Percentiles rank a stretch among this genome's conserved stretches.
Conservation (phyloP, 495 filamentous ascomycete species). For the Penicillium pulvis region DNA sequence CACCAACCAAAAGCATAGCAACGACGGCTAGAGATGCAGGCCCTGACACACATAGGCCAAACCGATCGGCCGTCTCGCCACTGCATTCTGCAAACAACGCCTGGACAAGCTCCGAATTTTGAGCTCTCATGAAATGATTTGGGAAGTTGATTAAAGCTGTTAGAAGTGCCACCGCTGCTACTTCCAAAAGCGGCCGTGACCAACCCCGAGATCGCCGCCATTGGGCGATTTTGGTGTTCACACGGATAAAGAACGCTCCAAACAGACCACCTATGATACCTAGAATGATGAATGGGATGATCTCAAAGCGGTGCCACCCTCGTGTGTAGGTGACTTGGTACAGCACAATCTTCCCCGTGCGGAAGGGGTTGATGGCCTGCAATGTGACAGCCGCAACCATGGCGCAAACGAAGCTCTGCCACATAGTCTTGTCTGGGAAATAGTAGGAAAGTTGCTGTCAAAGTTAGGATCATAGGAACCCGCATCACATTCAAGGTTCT, state of each 20-base stretch:
- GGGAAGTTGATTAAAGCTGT: conserved; percentile 93
- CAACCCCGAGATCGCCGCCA: conserved; percentile 68
- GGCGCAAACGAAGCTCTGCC: conserved; percentile 98
- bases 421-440: conserved; percentile 99
- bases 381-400: conserved; percentile 95
- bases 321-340: conserved; percentile 95
- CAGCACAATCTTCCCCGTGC: conserved; percentile 92
- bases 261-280: conserved; percentile 91
- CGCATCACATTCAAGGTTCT: neutral
- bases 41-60: conserved; percentile 84
- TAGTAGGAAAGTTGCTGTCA: conserved; percentile 88
- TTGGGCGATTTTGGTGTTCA: conserved; percentile 84
- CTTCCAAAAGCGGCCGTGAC: conserved; percentile 71
- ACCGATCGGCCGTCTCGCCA: conserved; percentile 73
- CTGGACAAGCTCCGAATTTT: conserved; percentile 89
- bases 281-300: conserved; percentile 83
- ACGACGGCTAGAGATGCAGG: conserved; percentile 71
- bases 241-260: conserved; percentile 89
- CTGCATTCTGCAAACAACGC: conserved; percentile 90
- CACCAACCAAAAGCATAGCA: conserved; percentile 75
- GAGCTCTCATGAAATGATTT: conserved; percentile 90
- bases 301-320: conserved; percentile 93
- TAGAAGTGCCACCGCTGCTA: conserved; percentile 69
- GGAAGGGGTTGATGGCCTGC: conserved; percentile 91
- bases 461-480: conserved; percentile 13